These are phyloP conservation scores for Euphrasia arctica DNA, from an alignment of 305 asterid genomes.

Conservation along the genomic window DNA sequence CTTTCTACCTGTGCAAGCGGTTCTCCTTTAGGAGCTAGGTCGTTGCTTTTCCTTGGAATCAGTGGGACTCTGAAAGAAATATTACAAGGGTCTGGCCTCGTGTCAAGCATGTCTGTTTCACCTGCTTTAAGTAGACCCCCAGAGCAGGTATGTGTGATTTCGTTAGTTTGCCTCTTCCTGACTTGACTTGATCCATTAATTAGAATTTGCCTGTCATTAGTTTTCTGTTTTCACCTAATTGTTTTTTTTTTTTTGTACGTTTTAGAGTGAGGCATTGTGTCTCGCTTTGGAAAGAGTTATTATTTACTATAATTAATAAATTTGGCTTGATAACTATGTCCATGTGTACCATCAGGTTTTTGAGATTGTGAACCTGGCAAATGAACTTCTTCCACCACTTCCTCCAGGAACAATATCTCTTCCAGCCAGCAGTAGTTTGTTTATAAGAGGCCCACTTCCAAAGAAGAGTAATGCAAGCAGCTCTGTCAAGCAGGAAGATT, in stretches of 20 bases:
- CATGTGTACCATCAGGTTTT: slow-evolving; percentile 50
- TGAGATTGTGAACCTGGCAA: slow-evolving; percentile 98
- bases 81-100: slow-evolving; percentile 81
- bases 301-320: neutral
- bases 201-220: slow-evolving; percentile 4
- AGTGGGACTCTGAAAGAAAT: slow-evolving; percentile 94
- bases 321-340: neutral
- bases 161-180: slow-evolving; percentile 20
- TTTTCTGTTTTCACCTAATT: slow-evolving; percentile 18
- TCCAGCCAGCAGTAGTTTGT: slow-evolving; percentile 62
- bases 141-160: slow-evolving; percentile 70
- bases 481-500: slow-evolving; percentile 69
- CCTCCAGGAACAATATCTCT: slow-evolving; percentile 94
- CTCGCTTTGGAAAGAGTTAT: neutral
- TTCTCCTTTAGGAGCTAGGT: slow-evolving; percentile 84
- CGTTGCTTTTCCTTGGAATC: slow-evolving; percentile 83
- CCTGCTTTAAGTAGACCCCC: slow-evolving; percentile 95
- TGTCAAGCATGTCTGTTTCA: slow-evolving; percentile 75
- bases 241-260: neutral
- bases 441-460: slow-evolving; percentile 54
- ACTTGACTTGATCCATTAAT: slow-evolving; percentile 2
- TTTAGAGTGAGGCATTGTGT: neutral
- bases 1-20: slow-evolving; percentile 96
- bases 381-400: slow-evolving; percentile 96
- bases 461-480: slow-evolving; percentile 65